Evolutionary conservation across 768 basidiomycete genomes (phyloP).

Genomic region (Dioszegia crocea): DNA sequence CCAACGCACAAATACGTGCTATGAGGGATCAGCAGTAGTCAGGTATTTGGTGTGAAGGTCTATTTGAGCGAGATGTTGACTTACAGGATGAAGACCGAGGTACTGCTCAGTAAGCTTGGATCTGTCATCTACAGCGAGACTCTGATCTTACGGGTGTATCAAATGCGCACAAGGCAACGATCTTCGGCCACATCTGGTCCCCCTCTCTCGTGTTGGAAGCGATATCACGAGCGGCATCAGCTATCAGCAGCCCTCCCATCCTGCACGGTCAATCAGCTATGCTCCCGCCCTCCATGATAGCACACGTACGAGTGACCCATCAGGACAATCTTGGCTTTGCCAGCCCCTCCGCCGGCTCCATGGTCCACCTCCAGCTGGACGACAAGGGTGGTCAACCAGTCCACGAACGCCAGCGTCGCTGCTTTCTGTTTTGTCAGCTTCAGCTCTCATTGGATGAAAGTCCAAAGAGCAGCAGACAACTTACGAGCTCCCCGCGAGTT

Average conservation of each 20-base stretch:
- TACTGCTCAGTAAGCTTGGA: conserved; percentile 57
- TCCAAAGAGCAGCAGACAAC: conserved; percentile 36
- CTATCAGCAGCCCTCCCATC: conserved; percentile 87
- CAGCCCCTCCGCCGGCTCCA: conserved; percentile 60
- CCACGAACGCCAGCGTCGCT: conserved; percentile 78
- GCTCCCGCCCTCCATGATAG: not conserved
- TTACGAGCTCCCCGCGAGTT: conserved; percentile 86
- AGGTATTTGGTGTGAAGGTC: not conserved
- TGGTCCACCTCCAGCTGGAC: conserved; percentile 77
- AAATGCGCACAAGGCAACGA: conserved; percentile 70
- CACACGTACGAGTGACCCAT: conserved; percentile 65
- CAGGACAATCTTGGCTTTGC: conserved; percentile 67
- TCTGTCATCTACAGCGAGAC: not conserved
- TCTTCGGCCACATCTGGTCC: conserved; percentile 78
- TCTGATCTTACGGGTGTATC: conserved; percentile 72
- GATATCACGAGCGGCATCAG: conserved; percentile 75
- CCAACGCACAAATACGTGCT: conserved; percentile 38
- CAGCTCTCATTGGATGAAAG: too few relatives aligned
- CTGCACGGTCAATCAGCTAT: conserved; percentile 51
- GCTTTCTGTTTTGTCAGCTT: conserved; percentile 56
- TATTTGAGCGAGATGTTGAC: conserved; percentile 8
- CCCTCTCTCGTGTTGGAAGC: conserved; percentile 61
- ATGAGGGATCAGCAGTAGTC: not conserved
- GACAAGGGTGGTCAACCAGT: conserved; percentile 85
- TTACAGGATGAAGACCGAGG: conserved; percentile 72